phyloP scores from a whole-genome alignment of 441 rosid species.

The Melastoma candidum region DNA sequence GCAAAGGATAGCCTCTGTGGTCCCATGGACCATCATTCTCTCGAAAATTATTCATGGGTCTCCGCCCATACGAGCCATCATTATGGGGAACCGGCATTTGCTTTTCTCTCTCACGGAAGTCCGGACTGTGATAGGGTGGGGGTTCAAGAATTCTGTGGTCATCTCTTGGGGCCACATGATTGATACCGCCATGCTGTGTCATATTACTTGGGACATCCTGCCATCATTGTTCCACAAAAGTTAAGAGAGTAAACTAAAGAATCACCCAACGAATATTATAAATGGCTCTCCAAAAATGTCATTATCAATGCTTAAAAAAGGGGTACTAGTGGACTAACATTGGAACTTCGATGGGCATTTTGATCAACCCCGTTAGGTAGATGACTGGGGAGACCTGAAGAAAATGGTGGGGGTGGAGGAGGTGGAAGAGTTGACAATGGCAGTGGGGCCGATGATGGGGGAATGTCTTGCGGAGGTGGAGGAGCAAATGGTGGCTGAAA shows the following conservation, averaged over 20 bases:
- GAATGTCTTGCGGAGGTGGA: slow-evolving; percentile 21
- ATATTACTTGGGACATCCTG: slow-evolving; percentile 43
- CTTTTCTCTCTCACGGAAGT: slow-evolving; percentile 34
- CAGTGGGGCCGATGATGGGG: slow-evolving; percentile 16
- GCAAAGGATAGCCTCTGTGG: slow-evolving; percentile 50
- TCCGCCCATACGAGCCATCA: slow-evolving; percentile 31
- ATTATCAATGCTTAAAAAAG: too few relatives aligned
- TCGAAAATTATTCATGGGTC: slow-evolving; percentile 28
- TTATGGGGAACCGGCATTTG: slow-evolving; percentile 35
- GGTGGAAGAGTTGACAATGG: slow-evolving; percentile 22
- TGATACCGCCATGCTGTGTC: slow-evolving; percentile 29
- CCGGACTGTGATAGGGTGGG: slow-evolving; percentile 40
- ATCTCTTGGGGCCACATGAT: slow-evolving; percentile 30
- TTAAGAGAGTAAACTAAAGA: neutral
- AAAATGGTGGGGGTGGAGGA: slow-evolving; percentile 45
- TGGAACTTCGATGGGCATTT: too few relatives aligned
- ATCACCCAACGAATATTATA: neutral
- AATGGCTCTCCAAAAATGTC: too few relatives aligned
- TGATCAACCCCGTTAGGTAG: too few relatives aligned
- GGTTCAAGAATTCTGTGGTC: slow-evolving; percentile 30
- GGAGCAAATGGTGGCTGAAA: slow-evolving; percentile 31
- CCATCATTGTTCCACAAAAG: slow-evolving; percentile 7
- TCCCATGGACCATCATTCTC: slow-evolving; percentile 47
- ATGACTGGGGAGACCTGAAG: slow-evolving; percentile 7
- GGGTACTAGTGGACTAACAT: too few relatives aligned